Evolutionary conservation across 2,329 filamentous ascomycete species (phyloP), one percentile per base, ranked within the genome.

Genomic region (Fusarium longipes): DNA sequence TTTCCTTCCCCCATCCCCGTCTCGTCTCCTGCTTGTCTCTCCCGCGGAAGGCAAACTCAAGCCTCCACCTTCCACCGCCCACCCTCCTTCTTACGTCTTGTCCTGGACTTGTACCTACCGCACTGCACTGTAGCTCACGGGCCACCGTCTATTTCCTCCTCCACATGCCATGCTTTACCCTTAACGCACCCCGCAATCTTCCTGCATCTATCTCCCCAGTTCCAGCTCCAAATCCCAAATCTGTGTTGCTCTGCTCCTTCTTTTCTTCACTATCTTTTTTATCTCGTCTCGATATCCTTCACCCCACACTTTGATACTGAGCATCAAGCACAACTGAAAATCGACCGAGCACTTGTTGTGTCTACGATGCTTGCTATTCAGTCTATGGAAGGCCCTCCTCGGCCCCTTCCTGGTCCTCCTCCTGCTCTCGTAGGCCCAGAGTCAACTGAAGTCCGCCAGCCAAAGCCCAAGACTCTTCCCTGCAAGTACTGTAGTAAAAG

Each of bases 401-500:
- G 72, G 43, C 63, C 74, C 36, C 70, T 75, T 50, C 67, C 73
- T 43, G 67, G 67, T 17, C 67, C 71, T 55, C 52, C 63, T 60
- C 67, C 61, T 59, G 67, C 68, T 49, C 73, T 78, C 36, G 67
- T 67, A 53, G 65, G 70, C 27, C 81, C 83, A 40, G 84, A 86
- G 67, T 80, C 79, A 65, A 81, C 79, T 57, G 85, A 87, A 70
- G 77, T 77, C 72, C 83, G 84, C 71, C 83, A 85, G 68, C 84
- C 86, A 75, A 88, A 88, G 71, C 86, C 86, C 69, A 88, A 88
- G 78, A 86, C 84, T 48, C 76, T 88, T 63, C 86, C 86, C 57
- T 89, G 87, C 81, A 86, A 86, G 73, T 88, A 87, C 73, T 89
- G 87, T 77, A 86, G 82, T 77, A 88, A 88, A 73, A 82, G 83